Conservation (phyloP, 1,284 basidiomycete genomes). For the Naganishia cerealis region DNA sequence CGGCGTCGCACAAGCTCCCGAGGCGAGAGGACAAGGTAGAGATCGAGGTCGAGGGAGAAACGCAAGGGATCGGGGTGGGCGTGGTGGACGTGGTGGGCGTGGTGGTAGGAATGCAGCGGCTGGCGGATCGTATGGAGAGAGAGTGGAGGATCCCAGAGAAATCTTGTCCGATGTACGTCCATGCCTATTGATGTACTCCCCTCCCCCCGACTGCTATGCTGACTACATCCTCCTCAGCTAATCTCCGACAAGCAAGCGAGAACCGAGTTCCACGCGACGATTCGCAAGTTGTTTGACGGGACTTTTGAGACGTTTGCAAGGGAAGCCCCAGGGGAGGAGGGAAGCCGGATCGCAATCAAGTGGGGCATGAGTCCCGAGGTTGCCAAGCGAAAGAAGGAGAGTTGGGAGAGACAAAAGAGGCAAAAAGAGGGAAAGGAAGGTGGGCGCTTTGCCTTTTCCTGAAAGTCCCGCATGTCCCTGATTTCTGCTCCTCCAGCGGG, state of each 20-base stretch:
- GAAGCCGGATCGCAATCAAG: slow-evolving; percentile 45
- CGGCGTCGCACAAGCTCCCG: slow-evolving; percentile 42
- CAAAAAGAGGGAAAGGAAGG: slow-evolving; percentile 32
- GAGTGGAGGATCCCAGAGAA: slow-evolving; percentile 65
- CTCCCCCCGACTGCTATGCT: slow-evolving; percentile 20
- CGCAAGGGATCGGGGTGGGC: slow-evolving; percentile 56
- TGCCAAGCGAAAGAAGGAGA: slow-evolving; percentile 30
- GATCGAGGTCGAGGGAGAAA: slow-evolving; percentile 54
- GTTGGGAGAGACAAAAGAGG: slow-evolving; percentile 23
- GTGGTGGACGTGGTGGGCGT: slow-evolving; percentile 57
- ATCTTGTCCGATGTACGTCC: slow-evolving; percentile 71
- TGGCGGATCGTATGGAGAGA: slow-evolving; percentile 33
- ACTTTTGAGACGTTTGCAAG: slow-evolving; percentile 67
- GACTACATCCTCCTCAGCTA: slow-evolving; percentile 58
- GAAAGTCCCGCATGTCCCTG: neutral
- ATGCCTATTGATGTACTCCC: neutral
- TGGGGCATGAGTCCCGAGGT: slow-evolving; percentile 37
- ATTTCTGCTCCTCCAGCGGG: neutral
- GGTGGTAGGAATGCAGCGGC: slow-evolving; percentile 36
- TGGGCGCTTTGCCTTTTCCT: neutral
- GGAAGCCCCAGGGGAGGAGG: slow-evolving; percentile 39
- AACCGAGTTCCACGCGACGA: slow-evolving; percentile 74
- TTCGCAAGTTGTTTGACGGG: slow-evolving; percentile 78
- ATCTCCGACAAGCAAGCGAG: slow-evolving; percentile 78
- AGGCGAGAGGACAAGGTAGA: slow-evolving; percentile 45